Base-by-base conservation (phyloP, 306 rosid genomes). In the Phaseolus lunatus region DNA sequence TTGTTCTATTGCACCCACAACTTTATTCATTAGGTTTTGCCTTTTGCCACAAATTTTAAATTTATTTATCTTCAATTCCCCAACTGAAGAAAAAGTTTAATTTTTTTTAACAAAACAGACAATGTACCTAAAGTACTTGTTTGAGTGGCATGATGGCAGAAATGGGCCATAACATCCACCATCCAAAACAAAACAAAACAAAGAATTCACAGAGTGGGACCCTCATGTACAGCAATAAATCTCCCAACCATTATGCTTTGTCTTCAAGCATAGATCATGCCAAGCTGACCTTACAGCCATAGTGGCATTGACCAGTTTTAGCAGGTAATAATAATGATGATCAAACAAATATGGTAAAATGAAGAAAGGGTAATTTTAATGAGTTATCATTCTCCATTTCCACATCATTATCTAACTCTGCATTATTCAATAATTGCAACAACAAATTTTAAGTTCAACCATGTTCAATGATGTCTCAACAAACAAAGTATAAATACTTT, bases 191-290 rank as follows among this genome's bases (percentile, higher is more conserved):
- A 50, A 22, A 26, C 72, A 35, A 52, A 66, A 45, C 48, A 70
- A 53, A 20, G 27, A 53, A 53, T 68, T 47, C 45, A 20, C 44
- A 33, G 50, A 72, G 70, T 78, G 82, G 77, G 77, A 70, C 82
- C 82, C n/a, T 56, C 81, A 67, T 56, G 26, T 31, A 45, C 53
- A 69, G 31, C 77, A 78, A 78, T 78, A 70, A 69, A 78, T 69
- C 57, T 20, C 45, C 4, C 45, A 61, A 61, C 78, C 61, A 48
- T 48, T 47, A 70, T 70, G 72, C 83, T 70, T 70, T 79, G 72
- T 79, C 71, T 61, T 48, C 47, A 79, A 79, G 78, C 83, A 47
- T 70, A 57, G 56, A 59, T 37, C 77, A 70, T 70, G 82, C 72
- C 72, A 58, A 78, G 41, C 61, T 64, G 7, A 37, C 43, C 22